A percentile compares a stretch with the other conserved stretches of the same genome.
phyloP scores from a whole-genome alignment of 768 basidiomycete genomes.

The Agaricus sinodeliciosus region DNA sequence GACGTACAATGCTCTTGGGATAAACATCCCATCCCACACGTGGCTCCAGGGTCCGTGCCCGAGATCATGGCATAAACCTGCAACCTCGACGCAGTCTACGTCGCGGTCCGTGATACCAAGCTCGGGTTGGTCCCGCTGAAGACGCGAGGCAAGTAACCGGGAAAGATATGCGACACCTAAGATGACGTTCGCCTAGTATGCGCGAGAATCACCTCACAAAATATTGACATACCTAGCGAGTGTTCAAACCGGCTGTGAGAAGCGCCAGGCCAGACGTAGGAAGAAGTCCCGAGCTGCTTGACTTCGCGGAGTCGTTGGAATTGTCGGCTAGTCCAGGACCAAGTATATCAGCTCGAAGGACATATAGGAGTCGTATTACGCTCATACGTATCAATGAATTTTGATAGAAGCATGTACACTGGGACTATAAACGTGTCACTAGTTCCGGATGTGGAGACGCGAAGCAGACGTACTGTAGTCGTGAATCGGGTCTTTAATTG shows the following conservation, averaged over 20 bases:
- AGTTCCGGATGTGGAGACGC: not conserved
- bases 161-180: slow-evolving; percentile 74
- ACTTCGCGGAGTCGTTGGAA: slow-evolving; percentile 74
- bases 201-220: not conserved
- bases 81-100: slow-evolving; percentile 70
- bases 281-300: slow-evolving; percentile 76
- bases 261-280: slow-evolving; percentile 71
- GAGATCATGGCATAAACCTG: slow-evolving; percentile 79
- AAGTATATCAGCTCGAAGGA: not conserved
- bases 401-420: slow-evolving; percentile 25
- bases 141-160: slow-evolving; percentile 50
- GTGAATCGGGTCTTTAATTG: slow-evolving; percentile 14
- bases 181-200: not conserved
- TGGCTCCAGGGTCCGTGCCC: slow-evolving; percentile 87
- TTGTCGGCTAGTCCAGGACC: slow-evolving; percentile 38
- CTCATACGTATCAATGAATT: slow-evolving; percentile 66
- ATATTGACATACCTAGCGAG: slow-evolving; percentile 50
- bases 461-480: slow-evolving; percentile 9
- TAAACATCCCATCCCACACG: slow-evolving; percentile 73
- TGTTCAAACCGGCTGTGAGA: slow-evolving; percentile 84
- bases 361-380: not conserved
- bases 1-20: slow-evolving; percentile 60
- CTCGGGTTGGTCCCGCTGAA: slow-evolving; percentile 51
- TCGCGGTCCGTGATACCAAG: slow-evolving; percentile 67
- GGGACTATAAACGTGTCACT: slow-evolving; percentile 24